Evolutionary conservation across 169 alveolate species (phyloP).

Genomic region (Gregarina niphandrodes): DNA sequence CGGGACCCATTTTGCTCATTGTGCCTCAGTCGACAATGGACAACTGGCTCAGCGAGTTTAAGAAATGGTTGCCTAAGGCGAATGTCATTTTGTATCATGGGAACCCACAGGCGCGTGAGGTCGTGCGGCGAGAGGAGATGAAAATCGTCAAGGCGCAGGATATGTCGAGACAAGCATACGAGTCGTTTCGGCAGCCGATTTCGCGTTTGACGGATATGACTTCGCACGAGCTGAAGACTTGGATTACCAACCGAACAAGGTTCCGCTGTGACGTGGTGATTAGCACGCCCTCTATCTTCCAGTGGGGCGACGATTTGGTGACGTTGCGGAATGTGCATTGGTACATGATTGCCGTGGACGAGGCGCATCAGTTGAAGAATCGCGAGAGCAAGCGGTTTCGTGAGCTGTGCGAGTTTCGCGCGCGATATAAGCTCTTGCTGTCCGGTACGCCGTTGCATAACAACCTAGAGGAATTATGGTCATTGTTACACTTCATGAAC

Average conservation of each 20-base stretch:
- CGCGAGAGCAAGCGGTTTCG: constrained; percentile 53
- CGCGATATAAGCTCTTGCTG: constrained; percentile 6
- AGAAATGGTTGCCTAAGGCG: constrained; percentile 67
- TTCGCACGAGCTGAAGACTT: not conserved
- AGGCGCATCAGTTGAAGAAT: constrained; percentile 80
- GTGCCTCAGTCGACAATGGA: constrained; percentile 85
- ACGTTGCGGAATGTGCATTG: constrained; percentile 49
- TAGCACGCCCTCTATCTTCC: constrained; percentile 57
- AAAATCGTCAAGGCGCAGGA: constrained; percentile 3
- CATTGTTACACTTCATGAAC: constrained; percentile 69
- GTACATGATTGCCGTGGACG: constrained; percentile 75
- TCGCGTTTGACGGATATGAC: not conserved
- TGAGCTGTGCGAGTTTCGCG: constrained; percentile 14
- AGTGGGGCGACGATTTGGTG: constrained; percentile 53
- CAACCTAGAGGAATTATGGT: constrained; percentile 80
- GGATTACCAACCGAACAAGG: constrained; percentile 1
- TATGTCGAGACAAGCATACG: not conserved
- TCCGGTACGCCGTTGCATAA: constrained; percentile 81
- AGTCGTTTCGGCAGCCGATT: constrained; percentile 19
- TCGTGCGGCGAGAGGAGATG: constrained; percentile 42
- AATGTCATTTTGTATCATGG: constrained; percentile 71
- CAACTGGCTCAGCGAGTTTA: constrained; percentile 78
- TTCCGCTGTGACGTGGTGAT: constrained; percentile 50
- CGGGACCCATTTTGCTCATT: constrained; percentile 69
- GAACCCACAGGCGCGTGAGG: constrained; percentile 57